Base-by-base conservation (phyloP, 441 rosid genomes). In the Biscutella auriculata region DNA sequence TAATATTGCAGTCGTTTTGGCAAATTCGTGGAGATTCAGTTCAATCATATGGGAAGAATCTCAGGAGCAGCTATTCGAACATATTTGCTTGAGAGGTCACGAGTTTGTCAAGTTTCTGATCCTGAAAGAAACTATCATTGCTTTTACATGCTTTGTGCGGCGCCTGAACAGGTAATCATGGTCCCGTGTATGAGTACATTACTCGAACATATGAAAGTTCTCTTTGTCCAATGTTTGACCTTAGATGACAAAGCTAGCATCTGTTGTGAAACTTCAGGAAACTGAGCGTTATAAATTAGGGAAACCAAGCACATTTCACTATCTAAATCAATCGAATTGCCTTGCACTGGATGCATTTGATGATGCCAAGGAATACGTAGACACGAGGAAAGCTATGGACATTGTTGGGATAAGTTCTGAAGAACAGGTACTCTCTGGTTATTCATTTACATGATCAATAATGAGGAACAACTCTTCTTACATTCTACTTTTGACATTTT, bases 51-150 rank as follows among this genome's bases (percentile, higher is more conserved):
- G 59, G 88, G 86, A 42, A 77, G 83, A 61, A 82, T 84, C 55
- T 84, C 88, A 6, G 93, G 93, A 62, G 93, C 93, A 56, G 88
- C 88, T 28, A 79, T 84, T 49, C 77, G 93, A 63, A 84, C 93
- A 35, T 82, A 84, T 73, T 69, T 84, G 65, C 77, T 84, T n/a
- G 93, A 84, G 76, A 75, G 86, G 49, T 84, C 88, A 21, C 83
- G 88, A 33, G 93, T 84, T 76, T 82, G 88, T 58, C 93, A 84
- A 70, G 81, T 84, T 42, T 85, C 93, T 66, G 88, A 85, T 70
- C 93, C 88, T 28, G 93, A 85, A 71, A 77, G 93, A 73, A 85
- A 85, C 70, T 85, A 85, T 57, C 93, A 85, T 42, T 85, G 88
- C 74, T 85, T 85, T 68, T 85, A 85, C 61, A 82, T 85, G 88